Conservation (phyloP, 1,139 yeast species). For the Lodderomyces metapsilosis region DNA sequence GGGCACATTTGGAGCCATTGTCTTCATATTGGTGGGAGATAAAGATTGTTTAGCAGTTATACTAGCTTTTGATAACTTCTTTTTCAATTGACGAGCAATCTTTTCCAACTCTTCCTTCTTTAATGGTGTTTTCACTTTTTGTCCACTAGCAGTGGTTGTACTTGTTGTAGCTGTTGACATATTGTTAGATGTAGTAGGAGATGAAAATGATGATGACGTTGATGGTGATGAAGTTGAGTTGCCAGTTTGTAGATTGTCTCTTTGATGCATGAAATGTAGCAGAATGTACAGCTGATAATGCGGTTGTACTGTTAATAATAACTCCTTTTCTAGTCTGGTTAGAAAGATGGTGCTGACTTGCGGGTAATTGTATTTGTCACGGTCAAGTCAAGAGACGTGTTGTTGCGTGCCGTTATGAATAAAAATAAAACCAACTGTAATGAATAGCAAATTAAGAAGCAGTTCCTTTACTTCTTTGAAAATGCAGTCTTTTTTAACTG, state of each 20-base stretch:
- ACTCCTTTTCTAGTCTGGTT: background rate
- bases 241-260: conserved; percentile 1
- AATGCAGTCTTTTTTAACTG: too few species aligned
- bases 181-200: background rate
- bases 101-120: conserved; percentile 48
- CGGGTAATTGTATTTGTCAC: background rate
- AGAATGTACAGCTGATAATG: background rate
- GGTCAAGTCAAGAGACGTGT: too few species aligned
- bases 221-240: background rate
- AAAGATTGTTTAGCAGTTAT: conserved; percentile 45
- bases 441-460: too few species aligned
- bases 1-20: conserved; percentile 13
- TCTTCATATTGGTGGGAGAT: conserved; percentile 24
- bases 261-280: background rate
- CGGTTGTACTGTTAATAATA: background rate
- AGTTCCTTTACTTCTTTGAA: too few species aligned
- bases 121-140: conserved; percentile 32
- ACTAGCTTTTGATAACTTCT: conserved; percentile 44
- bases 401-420: too few species aligned
- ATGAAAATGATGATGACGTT: background rate
- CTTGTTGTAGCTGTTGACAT: conserved; percentile 3
- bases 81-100: conserved; percentile 46
- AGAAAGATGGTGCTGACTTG: background rate
- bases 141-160: conserved; percentile 7
- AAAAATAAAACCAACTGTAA: too few species aligned